Percentiles rank a stretch among this genome's conserved stretches.
Evolutionary conservation across 1,139 yeast genomes (phyloP).

Genomic region (Diutina pseudorugosa): DNA sequence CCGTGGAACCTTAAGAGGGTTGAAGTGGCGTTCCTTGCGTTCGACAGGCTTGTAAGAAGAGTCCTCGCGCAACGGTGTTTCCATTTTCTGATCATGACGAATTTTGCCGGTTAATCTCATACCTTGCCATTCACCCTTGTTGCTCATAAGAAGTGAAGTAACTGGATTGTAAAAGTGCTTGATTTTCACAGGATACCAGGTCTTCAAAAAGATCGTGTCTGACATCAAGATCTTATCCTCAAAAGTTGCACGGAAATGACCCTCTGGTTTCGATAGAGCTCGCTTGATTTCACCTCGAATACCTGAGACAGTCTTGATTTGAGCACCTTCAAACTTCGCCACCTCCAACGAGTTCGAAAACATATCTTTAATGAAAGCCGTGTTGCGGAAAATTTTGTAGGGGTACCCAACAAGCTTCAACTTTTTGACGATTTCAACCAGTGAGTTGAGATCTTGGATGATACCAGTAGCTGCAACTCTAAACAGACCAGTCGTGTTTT

Average conservation of each 20-base stretch:
- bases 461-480: conserved; percentile 97
- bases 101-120: conserved; percentile 93
- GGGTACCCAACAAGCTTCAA: conserved; percentile 93
- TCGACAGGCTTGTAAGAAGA: conserved; percentile 71
- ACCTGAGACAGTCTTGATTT: conserved; percentile 92
- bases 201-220: conserved; percentile 79
- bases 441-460: conserved; percentile 83
- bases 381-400: conserved; percentile 83
- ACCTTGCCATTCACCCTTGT: conserved; percentile 88
- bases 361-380: conserved; percentile 97
- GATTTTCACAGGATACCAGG: conserved; percentile 93
- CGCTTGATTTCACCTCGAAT: conserved; percentile 95
- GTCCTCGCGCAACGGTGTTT: conserved; percentile 56
- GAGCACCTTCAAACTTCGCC: conserved; percentile 96
- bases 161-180: conserved; percentile 93
- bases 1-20: conserved; percentile 77
- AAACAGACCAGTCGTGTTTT: conserved; percentile 79
- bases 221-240: conserved; percentile 90
- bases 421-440: conserved; percentile 89
- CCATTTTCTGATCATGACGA: conserved; percentile 60
- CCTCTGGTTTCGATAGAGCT: conserved; percentile 89
- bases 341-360: conserved; percentile 86
- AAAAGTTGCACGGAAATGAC: conserved; percentile 96
- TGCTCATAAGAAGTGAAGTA: conserved; percentile 64
- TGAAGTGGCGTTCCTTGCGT: conserved; percentile 77